Evolutionary conservation across 73 alveolate genomes (phyloP).

Genomic region (Blepharisma stoltei): DNA sequence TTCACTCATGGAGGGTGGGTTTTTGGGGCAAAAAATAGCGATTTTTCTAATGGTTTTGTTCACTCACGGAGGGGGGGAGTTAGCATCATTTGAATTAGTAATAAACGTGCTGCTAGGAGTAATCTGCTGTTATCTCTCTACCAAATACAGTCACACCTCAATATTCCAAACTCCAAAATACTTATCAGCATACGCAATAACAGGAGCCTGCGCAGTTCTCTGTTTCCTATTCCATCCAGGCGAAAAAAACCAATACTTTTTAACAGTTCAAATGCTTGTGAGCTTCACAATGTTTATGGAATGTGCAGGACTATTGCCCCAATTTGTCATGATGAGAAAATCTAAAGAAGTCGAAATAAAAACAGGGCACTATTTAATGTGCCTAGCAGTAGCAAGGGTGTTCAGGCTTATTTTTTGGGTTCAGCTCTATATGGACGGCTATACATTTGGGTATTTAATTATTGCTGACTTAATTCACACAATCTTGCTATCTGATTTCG

Average conservation of each 20-base stretch:
- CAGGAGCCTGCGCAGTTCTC: conserved; percentile 32
- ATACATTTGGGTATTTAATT: conserved; percentile 39
- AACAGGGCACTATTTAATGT: conserved; percentile 43
- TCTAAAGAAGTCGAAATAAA: conserved; percentile 45
- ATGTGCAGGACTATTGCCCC: conserved; percentile 55
- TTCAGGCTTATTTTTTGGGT: conserved; percentile 56
- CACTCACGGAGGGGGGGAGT: too few species aligned
- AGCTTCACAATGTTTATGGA: conserved; percentile 60
- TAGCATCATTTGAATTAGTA: conserved; percentile 40
- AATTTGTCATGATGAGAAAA: conserved; percentile 42
- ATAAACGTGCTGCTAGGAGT: conserved; percentile 34
- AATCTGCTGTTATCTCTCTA: conserved; percentile 41
- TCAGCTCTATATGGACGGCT: conserved; percentile 36
- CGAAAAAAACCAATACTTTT: conserved; percentile 33
- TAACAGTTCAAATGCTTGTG: conserved; percentile 53
- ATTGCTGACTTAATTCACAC: conserved; percentile 55
- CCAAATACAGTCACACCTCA: conserved; percentile 4
- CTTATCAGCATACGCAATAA: conserved; percentile 18
- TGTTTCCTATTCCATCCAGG: conserved; percentile 56
- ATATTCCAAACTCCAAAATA: conserved; percentile 7
- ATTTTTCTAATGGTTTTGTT: too few species aligned
- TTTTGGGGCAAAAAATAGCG: too few species aligned
- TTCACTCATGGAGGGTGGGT: too few species aligned
- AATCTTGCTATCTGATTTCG: conserved; percentile 40
- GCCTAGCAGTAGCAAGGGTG: conserved; percentile 45